Base-by-base conservation (phyloP, 345 rosid genomes). In the Gossypium longicalyx region DNA sequence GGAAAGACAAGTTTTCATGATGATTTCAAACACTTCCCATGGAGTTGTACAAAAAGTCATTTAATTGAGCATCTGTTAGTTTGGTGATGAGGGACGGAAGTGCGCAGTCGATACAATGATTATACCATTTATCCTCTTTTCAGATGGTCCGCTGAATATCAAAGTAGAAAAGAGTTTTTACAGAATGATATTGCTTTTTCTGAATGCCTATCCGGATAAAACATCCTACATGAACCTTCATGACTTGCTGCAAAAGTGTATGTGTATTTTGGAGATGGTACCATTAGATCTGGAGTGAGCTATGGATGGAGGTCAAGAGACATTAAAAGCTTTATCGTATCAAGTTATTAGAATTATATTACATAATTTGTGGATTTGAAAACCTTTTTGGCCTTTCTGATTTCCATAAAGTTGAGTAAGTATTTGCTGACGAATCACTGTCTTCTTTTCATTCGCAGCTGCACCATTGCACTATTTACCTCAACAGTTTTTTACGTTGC, bases 391-490 rank as follows among this genome's bases (percentile, higher is more conserved):
- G 72, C 56, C 34, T 53, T 47, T 60, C 47, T 27, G 23, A 9
- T 61, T 45, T 73, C 25, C 47, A 47, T 73, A 7, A 47, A 61
- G 62, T 27, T 17, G 17, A 69, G 17, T n/a, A 69, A 27, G 60
- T 29, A 48, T 27, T 25, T 73, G 59, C 57, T 45, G 2, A 62
- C 7, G 5, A 29, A 16, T 60, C 13, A 25, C 57, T 16, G 10
- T 73, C 47, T 29, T 58, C 23, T 73, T 73, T n/a, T n/a, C 58
- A 19, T 15, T 64, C 22, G 67, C 89, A 94, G 94, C 77, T 90
- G 90, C 78, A 88, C 88, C 13, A 17, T 90, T 45, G 97, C 92
- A 68, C 83, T 94, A 74, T 71, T 86, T 77, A 85, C 87, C 79
- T 90, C 97, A 34, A 81, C 78, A 61, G 20, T 85, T 43, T 87